A percentile compares a stretch with the other conserved stretches of the same genome.
Conservation (phyloP, 768 basidiomycete genomes). For the Lactarius akahatsu region DNA sequence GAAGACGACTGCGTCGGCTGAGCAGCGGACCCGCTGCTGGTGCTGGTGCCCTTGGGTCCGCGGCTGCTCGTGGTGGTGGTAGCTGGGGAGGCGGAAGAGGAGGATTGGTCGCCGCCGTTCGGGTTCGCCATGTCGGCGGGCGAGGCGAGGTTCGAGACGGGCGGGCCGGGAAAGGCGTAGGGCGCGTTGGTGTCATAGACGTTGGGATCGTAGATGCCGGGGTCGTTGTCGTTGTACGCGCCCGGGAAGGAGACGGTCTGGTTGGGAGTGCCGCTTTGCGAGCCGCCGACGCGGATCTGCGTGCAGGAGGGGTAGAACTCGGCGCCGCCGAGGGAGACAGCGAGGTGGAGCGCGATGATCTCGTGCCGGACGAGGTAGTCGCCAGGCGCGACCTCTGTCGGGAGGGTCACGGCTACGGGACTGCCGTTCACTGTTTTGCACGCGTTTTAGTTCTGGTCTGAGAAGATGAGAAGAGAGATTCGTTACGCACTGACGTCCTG, state of each 20-base stretch:
- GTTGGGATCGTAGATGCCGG: conserved; percentile 63
- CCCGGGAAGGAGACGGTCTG: conserved; percentile 70
- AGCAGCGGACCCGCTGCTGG: neutral
- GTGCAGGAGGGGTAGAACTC: conserved; percentile 81
- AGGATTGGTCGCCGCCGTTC: neutral
- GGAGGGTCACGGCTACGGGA: conserved; percentile 36
- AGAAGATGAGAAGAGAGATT: neutral
- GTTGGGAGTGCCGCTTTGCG: conserved; percentile 48
- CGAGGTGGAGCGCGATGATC: conserved; percentile 76
- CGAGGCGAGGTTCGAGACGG: conserved; percentile 28
- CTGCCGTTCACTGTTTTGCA: conserved; percentile 30
- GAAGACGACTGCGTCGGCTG: neutral
- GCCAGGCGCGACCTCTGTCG: conserved; percentile 55
- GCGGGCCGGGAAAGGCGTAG: conserved; percentile 25
- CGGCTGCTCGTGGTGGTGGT: neutral
- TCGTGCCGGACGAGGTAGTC: conserved; percentile 79
- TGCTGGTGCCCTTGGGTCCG: neutral
- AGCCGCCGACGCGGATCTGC: conserved; percentile 53
- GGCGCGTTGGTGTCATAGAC: conserved; percentile 27
- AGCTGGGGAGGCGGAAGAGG: neutral
- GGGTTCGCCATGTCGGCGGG: conserved; percentile 9
- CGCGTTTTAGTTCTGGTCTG: neutral
- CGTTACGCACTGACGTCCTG: conserved; percentile 33
- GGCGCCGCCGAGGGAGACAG: conserved; percentile 54
- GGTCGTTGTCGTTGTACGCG: conserved; percentile 66